phyloP scores from a whole-genome alignment of 305 asterid species.

The Fraxinus xanthoxyloides region DNA sequence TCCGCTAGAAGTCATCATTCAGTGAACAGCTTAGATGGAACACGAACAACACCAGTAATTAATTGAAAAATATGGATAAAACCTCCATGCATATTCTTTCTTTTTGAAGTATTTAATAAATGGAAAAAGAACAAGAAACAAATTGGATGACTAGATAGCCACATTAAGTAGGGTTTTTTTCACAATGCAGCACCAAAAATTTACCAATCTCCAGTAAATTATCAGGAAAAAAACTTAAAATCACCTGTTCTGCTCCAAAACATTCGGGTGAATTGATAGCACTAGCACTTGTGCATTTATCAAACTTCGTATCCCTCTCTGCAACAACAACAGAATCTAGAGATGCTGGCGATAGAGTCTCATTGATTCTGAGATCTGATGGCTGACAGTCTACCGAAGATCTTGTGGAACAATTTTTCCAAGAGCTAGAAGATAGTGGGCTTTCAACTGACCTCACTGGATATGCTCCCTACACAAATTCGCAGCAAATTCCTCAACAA shows the following conservation, averaged over 20 bases:
- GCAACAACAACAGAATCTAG: constrained; percentile 65
- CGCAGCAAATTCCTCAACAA: constrained; percentile 21
- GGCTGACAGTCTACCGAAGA: constrained; percentile 57
- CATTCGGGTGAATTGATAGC: constrained; percentile 53
- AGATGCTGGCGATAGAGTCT: constrained; percentile 59
- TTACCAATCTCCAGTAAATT: neutral
- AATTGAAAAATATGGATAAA: neutral
- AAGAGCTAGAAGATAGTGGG: constrained; percentile 49
- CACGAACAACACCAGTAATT: neutral
- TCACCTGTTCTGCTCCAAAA: constrained; percentile 54
- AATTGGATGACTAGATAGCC: constrained; percentile 6
- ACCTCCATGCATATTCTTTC: neutral
- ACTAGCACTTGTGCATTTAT: constrained; percentile 45
- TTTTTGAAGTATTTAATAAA: neutral
- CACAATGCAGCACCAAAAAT: constrained; percentile 13
- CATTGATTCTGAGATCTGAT: constrained; percentile 56
- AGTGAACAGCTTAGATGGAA: neutral
- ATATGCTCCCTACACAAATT: constrained; percentile 46
- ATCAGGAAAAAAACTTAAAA: constrained; percentile 7
- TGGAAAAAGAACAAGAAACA: neutral
- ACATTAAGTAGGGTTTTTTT: constrained; percentile 5
- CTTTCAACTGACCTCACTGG: constrained; percentile 57
- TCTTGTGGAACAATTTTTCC: constrained; percentile 52
- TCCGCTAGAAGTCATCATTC: neutral
- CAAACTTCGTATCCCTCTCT: constrained; percentile 51